Percentiles rank a stretch among this genome's conserved stretches.
Conservation (phyloP, 1,284 basidiomycete genomes). For the Malassezia sympodialis region DNA sequence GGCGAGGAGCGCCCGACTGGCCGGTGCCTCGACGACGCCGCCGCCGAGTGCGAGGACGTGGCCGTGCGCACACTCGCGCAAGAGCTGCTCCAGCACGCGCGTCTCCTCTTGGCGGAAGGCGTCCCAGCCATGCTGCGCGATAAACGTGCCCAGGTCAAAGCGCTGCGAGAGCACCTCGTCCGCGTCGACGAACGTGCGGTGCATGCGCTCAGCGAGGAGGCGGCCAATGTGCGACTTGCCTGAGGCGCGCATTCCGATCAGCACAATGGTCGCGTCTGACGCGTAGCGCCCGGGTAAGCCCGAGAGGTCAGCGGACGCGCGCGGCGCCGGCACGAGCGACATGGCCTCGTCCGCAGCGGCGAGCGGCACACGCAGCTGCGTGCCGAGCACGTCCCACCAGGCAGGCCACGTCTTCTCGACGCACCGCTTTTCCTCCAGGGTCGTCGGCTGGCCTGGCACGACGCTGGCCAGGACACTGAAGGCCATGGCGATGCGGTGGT, state of each 20-base stretch:
- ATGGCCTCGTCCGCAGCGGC: constrained; percentile 55
- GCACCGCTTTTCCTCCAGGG: constrained; percentile 90
- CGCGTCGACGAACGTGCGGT: constrained; percentile 75
- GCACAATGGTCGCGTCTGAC: constrained; percentile 61
- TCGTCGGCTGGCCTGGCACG: constrained; percentile 57
- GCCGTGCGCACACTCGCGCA: constrained; percentile 49
- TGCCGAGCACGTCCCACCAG: constrained; percentile 97
- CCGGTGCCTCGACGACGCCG: constrained; percentile 78
- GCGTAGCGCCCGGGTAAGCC: constrained; percentile 43
- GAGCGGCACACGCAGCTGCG: constrained; percentile 86
- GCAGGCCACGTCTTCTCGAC: constrained; percentile 99
- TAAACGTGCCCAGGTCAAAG: constrained; percentile 59
- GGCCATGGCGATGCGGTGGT: constrained; percentile 97
- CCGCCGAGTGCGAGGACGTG: constrained; percentile 67
- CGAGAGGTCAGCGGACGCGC: constrained; percentile 10
- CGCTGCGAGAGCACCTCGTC: constrained; percentile 68
- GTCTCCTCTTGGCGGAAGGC: constrained; percentile 58
- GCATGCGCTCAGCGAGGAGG: constrained; percentile 64
- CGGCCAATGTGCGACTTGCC: constrained; percentile 85
- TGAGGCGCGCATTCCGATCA: constrained; percentile 93
- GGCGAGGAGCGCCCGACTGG: constrained; percentile 56
- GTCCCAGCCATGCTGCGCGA: constrained; percentile 65
- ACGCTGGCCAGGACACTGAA: constrained; percentile 78
- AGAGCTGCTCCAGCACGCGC: constrained; percentile 46
- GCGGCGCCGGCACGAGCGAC: constrained; percentile 40